Base-by-base conservation (phyloP, 805 yeast species). In the Candida palmyrensis region DNA sequence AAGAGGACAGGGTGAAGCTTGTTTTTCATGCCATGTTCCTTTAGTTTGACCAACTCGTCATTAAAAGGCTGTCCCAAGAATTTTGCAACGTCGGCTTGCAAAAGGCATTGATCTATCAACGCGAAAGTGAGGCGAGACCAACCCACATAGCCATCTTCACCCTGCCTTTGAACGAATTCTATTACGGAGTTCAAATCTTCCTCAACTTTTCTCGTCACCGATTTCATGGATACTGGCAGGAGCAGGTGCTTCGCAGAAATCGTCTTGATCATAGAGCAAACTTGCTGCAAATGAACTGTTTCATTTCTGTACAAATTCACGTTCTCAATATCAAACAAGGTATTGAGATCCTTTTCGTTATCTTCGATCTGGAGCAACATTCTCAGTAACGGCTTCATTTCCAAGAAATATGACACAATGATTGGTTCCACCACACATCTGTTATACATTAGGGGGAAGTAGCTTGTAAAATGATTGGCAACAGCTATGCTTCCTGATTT, bases 261-360 rank as follows among this genome's bases (percentile, higher is more conserved):
- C n/a, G n/a, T n/a, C 11, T 2, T 12, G 2, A 36, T 6, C 24
- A 39, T 29, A 8, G 15, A 6, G 12, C 19, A 18, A 17, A 39
- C 14, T 9, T 37, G 25, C 14, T 4, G 14, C 12, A 30, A 33
- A 9, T 26, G 32, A 3, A 29, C 61, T 6, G 68, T 49, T 10
- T 66, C 69, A 47, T 79, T 75, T 43, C 77, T 64, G 55, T 77
- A 84, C 25, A 82, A 69, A 43, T 86, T 85, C 35, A 69, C 73
- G 44, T 74, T 75, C 48, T 87, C 96, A 5, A 69, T 56, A 5
- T 77, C 76, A 53, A 86, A 87, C 25, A 87, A 51, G 2, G 66
- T 59, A 13, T 62, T 55, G 12, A 11, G 5, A 29, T 20, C 25
- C 18, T 6, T 30, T 39, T 15, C 28, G 26, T n/a, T 15, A 11